Base-by-base conservation (phyloP, 2,329 filamentous ascomycete species). In the Cladosporium oxysporum region DNA sequence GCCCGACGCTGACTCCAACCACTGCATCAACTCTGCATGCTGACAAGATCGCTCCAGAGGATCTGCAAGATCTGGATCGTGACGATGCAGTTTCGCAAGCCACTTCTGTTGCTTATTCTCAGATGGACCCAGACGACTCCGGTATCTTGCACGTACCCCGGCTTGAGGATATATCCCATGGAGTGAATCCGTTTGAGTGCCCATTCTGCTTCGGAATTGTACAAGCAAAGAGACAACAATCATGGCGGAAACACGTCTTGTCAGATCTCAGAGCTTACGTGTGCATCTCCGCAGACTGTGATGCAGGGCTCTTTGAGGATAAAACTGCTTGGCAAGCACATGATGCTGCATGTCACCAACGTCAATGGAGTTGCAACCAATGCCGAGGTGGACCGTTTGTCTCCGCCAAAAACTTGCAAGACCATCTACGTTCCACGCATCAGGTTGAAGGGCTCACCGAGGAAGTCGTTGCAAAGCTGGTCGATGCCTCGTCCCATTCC, bases 161-260 rank as follows among this genome's bases (percentile, higher is more conserved):
- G 14, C 23, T 59, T 2, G 31, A 59, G 14, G 57, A 47, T 4
- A 6, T 59, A 6, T 59, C 35, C 1, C 21, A 59, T 18, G 37
- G n/a, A 7, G 8, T 6, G 10, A n/a, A 47, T 7, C 57, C 57
- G 12, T 74, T 74, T 58, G 69, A 71, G 33, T 74, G 71, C 58
- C 71, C 72, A 5, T 69, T 72, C 52, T 74, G 72, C 61, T 70
- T 61, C 21, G 65, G 59, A 4, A 68, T 73, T 16, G 65, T 71
- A 41, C 61, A 64, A 8, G 60, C 67, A 12, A 62, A 62, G 29
- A 23, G 55, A 6, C 50, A 67, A 28, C 47, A 64, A 12, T 29
- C 66, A 1, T 71, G 70, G 70, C 67, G 65, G n/a, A 67, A 66
- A 29, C 69, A 71, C 50, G 68, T 69, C 37, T 50, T 69, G 14